Percentiles rank a stretch among this genome's conserved stretches.
Conservation (phyloP, 228 moss, liverwort and hornwort species). For the Sphagnum fallax region DNA sequence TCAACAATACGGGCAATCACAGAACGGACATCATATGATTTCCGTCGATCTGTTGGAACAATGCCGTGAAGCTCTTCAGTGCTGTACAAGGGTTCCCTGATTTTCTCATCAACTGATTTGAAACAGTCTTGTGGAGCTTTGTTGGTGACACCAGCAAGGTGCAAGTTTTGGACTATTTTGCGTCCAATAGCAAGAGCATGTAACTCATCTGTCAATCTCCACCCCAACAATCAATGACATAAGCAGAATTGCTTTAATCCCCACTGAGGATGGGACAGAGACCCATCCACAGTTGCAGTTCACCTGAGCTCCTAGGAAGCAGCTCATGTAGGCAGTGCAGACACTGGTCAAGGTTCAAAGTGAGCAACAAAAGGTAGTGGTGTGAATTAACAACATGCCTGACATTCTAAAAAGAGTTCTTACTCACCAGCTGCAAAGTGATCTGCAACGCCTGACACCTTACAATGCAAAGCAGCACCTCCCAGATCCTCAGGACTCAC, state of each 20-base stretch:
- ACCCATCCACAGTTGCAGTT: not conserved
- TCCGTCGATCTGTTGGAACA: slow-evolving; percentile 69
- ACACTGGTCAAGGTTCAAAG: too few relatives aligned
- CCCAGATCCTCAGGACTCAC: slow-evolving; percentile 93
- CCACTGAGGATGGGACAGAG: not conserved
- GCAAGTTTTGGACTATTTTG: slow-evolving; percentile 78
- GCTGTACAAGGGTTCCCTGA: slow-evolving; percentile 57
- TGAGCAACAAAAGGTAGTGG: too few relatives aligned
- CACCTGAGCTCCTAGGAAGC: not conserved
- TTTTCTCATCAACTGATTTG: slow-evolving; percentile 10
- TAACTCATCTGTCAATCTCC: slow-evolving; percentile 59
- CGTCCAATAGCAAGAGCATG: slow-evolving; percentile 92
- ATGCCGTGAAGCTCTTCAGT: slow-evolving; percentile 79
- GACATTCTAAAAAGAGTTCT: too few relatives aligned
- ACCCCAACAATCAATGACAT: too few relatives aligned
- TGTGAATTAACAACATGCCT: too few relatives aligned
- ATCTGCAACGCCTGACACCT: slow-evolving; percentile 90
- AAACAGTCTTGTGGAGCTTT: slow-evolving; percentile 14
- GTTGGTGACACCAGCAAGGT: slow-evolving; percentile 61
- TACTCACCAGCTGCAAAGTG: slow-evolving; percentile 78
- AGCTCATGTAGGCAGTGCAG: too few relatives aligned
- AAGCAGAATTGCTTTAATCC: not conserved
- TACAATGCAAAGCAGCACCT: slow-evolving; percentile 86
- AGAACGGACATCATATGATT: slow-evolving; percentile 76
- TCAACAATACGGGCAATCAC: slow-evolving; percentile 87